A percentile compares a stretch with the other conserved stretches of the same genome.
These are phyloP conservation scores for Biscutella laevigata DNA, from an alignment of 441 rosid species.

Conservation along the genomic window DNA sequence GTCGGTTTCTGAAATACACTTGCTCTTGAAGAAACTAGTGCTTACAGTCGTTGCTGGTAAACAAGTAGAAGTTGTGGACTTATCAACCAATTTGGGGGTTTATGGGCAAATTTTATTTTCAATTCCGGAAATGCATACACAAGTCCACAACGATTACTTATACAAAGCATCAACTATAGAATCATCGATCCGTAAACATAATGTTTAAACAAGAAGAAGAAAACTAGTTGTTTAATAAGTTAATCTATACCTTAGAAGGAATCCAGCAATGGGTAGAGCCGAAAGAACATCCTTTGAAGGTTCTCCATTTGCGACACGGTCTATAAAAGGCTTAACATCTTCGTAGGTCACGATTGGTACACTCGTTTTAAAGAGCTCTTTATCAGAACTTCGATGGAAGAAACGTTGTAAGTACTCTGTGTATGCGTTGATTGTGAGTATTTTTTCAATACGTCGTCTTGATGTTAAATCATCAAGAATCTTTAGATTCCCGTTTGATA, in stretches of 20 bases:
- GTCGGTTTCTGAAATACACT: background rate
- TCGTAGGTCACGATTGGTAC: constrained; percentile 47
- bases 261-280: constrained; percentile 31
- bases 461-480: constrained; percentile 44
- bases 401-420: constrained; percentile 36
- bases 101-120: background rate
- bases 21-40: background rate
- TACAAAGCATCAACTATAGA: no score
- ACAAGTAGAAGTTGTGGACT: background rate
- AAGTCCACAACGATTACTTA: background rate
- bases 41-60: no score
- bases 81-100: no score
- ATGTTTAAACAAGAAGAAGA: no score
- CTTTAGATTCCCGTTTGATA: constrained; percentile 22
- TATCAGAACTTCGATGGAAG: constrained; percentile 30
- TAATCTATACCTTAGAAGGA: background rate
- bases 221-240: no score
- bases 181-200: no score
- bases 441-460: constrained; percentile 31
- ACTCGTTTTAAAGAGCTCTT: constrained; percentile 33
- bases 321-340: constrained; percentile 42
- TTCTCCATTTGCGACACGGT: constrained; percentile 50
- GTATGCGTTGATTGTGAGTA: constrained; percentile 27
- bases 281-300: constrained; percentile 38
- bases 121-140: background rate